Percentiles rank a stretch among this genome's conserved stretches.
Conservation (phyloP, 768 basidiomycete genomes). For the Serendipita sp. region DNA sequence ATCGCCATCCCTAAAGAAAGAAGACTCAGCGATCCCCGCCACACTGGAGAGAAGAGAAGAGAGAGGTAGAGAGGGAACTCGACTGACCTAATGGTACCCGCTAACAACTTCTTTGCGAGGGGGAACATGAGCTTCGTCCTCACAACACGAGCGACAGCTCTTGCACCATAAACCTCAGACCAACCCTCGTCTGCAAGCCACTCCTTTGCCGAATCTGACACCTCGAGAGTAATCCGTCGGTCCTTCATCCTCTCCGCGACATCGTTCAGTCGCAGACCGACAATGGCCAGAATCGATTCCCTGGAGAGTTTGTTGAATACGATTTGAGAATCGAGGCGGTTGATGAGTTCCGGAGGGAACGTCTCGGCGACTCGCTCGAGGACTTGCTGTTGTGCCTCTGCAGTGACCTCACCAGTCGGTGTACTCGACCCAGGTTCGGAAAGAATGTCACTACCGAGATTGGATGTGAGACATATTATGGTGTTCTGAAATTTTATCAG, state of each 20-base stretch:
- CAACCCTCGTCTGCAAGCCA: conserved; percentile 70
- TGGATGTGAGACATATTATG: conserved; percentile 81
- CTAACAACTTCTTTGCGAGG: conserved; percentile 65
- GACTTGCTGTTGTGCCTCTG: conserved; percentile 48
- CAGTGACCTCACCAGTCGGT: conserved; percentile 45
- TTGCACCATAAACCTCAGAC: conserved; percentile 72
- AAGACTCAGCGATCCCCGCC: conserved; percentile 37
- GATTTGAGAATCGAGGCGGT: conserved; percentile 72
- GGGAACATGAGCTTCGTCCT: conserved; percentile 69
- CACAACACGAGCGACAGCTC: conserved; percentile 78
- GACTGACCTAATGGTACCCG: conserved; percentile 56
- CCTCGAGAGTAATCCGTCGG: conserved; percentile 57
- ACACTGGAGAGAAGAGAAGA: conserved; percentile 18
- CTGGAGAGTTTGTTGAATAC: conserved; percentile 87
- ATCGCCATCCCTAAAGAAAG: conserved; percentile 45
- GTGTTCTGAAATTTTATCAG: conserved; percentile 41
- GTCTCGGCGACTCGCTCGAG: conserved; percentile 58
- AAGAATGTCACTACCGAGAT: conserved; percentile 69
- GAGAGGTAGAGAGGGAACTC: neutral
- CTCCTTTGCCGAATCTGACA: conserved; percentile 40
- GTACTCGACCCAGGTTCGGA: conserved; percentile 49
- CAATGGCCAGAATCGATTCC: conserved; percentile 60
- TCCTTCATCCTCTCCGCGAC: conserved; percentile 48
- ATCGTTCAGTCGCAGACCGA: conserved; percentile 59
- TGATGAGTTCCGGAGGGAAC: conserved; percentile 84